phyloP scores from a whole-genome alignment of 2,329 filamentous ascomycete genomes.

The Ceratocystis papillata region DNA sequence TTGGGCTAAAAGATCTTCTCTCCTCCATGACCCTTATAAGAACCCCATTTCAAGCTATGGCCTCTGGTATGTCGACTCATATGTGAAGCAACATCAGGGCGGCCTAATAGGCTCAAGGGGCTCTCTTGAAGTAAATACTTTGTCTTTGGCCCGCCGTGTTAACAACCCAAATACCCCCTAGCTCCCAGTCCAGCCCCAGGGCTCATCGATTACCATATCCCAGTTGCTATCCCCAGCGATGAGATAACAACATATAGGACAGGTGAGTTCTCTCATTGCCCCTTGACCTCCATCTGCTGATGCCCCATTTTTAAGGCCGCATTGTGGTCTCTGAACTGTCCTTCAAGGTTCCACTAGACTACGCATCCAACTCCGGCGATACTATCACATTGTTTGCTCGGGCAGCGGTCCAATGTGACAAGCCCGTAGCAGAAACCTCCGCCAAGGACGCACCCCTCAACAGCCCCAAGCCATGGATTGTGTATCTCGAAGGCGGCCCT shows the following conservation, averaged over 20 bases:
- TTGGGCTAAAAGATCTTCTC: too few relatives aligned
- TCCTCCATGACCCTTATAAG: neutral
- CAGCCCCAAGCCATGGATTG: slow-evolving; percentile 45
- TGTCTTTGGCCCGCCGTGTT: too few relatives aligned
- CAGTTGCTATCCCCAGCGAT: slow-evolving; percentile 11
- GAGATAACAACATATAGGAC: slow-evolving; percentile 21
- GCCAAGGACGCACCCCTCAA: slow-evolving; percentile 32
- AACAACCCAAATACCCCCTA: neutral
- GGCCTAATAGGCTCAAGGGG: neutral
- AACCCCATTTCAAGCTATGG: neutral
- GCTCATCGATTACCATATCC: slow-evolving; percentile 12
- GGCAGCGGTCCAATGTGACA: slow-evolving; percentile 56
- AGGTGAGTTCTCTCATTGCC: slow-evolving; percentile 1
- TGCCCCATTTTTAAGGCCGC: slow-evolving; percentile 44
- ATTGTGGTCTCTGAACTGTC: slow-evolving; percentile 69
- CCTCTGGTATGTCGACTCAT: slow-evolving; percentile 5
- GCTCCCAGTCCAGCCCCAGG: slow-evolving; percentile 12
- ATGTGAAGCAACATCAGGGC: neutral
- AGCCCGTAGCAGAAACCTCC: slow-evolving; percentile 43
- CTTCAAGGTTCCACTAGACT: slow-evolving; percentile 78
- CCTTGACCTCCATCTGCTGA: neutral
- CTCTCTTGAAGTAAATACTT: neutral
- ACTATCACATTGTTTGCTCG: slow-evolving; percentile 68
- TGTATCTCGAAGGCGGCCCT: slow-evolving; percentile 79
- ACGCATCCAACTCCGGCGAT: slow-evolving; percentile 45